phyloP scores from a whole-genome alignment of 106 monocot species.

The Iris macrosiphon region DNA sequence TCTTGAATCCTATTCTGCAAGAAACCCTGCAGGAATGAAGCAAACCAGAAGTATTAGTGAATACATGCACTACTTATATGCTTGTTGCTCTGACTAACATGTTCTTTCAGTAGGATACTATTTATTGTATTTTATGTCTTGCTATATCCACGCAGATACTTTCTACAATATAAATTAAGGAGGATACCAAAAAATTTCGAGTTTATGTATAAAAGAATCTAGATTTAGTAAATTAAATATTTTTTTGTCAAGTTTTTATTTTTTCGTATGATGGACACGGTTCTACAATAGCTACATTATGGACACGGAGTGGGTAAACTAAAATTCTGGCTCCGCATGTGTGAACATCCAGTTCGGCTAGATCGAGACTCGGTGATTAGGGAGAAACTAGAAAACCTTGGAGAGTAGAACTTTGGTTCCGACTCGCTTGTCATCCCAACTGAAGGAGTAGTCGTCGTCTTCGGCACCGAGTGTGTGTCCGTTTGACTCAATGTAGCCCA shows the following conservation, averaged over 20 bases:
- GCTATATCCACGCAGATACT: no score
- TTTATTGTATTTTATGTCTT: no score
- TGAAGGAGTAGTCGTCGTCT: slow-evolving; percentile 67
- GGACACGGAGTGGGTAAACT: no score
- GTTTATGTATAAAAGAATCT: neutral
- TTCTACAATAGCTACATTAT: neutral
- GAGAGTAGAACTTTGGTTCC: slow-evolving; percentile 70
- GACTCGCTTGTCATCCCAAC: slow-evolving; percentile 74
- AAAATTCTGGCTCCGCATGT: no score
- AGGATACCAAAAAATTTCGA: neutral
- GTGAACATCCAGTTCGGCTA: no score
- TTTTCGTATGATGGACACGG: neutral
- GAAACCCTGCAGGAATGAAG: slow-evolving; percentile 39
- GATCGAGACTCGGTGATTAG: no score
- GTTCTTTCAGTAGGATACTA: no score
- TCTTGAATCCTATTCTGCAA: slow-evolving; percentile 32
- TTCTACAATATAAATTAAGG: neutral
- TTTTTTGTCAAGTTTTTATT: neutral
- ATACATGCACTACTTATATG: neutral
- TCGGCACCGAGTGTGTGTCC: slow-evolving; percentile 55
- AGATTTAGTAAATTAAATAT: neutral
- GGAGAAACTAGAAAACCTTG: slow-evolving; percentile 21
- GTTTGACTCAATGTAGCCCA: slow-evolving; percentile 61
- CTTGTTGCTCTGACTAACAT: neutral
- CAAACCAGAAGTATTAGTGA: no score